These are phyloP conservation scores for Coniochaeta sp. DNA, from an alignment of 2,329 filamentous ascomycete genomes.

Conservation along the genomic window DNA sequence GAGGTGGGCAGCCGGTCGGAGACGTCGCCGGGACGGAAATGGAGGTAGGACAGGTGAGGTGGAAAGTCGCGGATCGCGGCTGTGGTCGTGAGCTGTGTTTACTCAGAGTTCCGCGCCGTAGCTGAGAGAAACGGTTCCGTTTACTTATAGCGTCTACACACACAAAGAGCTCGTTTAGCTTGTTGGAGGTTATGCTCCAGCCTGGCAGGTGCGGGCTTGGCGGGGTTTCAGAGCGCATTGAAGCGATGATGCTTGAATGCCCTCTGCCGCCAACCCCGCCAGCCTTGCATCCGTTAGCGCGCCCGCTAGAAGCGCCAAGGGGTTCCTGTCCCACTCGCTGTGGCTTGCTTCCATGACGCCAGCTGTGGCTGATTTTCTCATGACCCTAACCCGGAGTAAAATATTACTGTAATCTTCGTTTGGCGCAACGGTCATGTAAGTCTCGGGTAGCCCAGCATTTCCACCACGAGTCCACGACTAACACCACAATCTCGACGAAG, in stretches of 20 bases:
- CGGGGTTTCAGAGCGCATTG: constrained; percentile 21
- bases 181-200: neutral
- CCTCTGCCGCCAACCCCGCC: constrained; percentile 3
- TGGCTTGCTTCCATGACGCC: neutral
- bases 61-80: neutral
- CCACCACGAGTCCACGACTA: too few relatives aligned
- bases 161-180: neutral
- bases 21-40: neutral
- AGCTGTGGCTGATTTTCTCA: neutral
- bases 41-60: neutral
- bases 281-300: constrained; percentile 3
- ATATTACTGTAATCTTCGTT: too few relatives aligned
- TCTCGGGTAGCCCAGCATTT: too few relatives aligned
- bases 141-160: too few relatives aligned
- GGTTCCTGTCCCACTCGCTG: neutral
- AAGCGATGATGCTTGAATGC: too few relatives aligned
- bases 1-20: constrained; percentile 9
- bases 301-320: constrained; percentile 4
- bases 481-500: too few relatives aligned
- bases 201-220: constrained; percentile 15
- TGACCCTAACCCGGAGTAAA: constrained; percentile 1
- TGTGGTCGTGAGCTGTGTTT: neutral
- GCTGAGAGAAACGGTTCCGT: neutral
- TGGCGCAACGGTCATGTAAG: too few relatives aligned
- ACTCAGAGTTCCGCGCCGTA: neutral